A percentile compares a stretch with the other conserved stretches of the same genome.
Evolutionary conservation across 257 asterid genomes (phyloP).

Genomic region (Datura wrightii): DNA sequence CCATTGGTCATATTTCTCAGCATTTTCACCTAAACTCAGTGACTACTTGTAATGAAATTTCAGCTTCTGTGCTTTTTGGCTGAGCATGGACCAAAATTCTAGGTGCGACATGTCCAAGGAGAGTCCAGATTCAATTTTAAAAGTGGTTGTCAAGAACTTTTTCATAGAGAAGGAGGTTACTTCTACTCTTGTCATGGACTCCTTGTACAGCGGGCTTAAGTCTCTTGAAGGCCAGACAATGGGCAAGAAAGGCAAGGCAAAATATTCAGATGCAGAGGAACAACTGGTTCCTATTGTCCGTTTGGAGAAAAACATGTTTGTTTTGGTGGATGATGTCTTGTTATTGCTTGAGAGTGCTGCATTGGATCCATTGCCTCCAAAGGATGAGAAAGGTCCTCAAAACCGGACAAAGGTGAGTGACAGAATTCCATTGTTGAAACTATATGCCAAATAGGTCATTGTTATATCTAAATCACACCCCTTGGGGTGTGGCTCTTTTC

Average conservation of each 20-base stretch:
- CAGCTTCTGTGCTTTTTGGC: constrained; percentile 94
- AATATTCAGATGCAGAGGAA: constrained; percentile 61
- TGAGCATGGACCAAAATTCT: constrained; percentile 72
- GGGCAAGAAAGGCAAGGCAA: constrained; percentile 71
- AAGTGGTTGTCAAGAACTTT: constrained; percentile 84
- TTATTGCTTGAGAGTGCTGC: constrained; percentile 89
- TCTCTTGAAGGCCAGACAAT: constrained; percentile 84
- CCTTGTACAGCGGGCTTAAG: constrained; percentile 88
- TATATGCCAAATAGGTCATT: neutral
- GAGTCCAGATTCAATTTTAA: constrained; percentile 77
- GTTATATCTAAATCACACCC: no score
- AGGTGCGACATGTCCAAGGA: constrained; percentile 76
- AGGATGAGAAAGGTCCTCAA: constrained; percentile 98
- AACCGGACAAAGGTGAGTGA: constrained; percentile 82
- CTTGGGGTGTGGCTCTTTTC: no score
- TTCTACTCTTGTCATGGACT: constrained; percentile 97
- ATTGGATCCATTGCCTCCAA: constrained; percentile 91
- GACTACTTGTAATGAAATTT: constrained; percentile 34
- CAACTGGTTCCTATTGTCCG: constrained; percentile 66
- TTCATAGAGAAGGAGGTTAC: constrained; percentile 97
- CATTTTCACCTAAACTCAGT: constrained; percentile 8
- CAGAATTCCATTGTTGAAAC: constrained; percentile 6
- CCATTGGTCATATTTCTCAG: constrained; percentile 2
- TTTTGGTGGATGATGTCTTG: constrained; percentile 89
- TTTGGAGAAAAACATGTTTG: constrained; percentile 73